Conservation (phyloP, 331 rosid genomes). For the Dryas integrifolia region DNA sequence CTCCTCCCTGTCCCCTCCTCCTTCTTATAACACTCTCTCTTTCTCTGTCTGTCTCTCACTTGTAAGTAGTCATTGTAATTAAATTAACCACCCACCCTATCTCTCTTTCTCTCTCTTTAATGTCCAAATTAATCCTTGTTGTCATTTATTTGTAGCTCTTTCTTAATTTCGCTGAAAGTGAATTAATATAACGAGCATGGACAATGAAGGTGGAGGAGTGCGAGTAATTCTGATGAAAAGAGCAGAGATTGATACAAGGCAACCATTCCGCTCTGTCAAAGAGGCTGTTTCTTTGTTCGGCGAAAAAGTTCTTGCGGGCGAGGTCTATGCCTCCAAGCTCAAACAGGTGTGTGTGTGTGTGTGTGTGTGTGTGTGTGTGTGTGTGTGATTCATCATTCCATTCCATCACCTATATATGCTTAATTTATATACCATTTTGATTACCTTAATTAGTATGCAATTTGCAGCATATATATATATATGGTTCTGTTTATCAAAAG, state of each 20-base stretch:
- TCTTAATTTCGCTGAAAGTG: too few relatives aligned
- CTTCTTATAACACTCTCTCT: constrained; percentile 12
- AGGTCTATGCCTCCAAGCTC: constrained; percentile 58
- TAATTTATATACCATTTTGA: too few relatives aligned
- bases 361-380: too few relatives aligned
- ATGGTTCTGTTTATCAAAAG: too few relatives aligned
- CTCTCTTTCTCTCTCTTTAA: constrained; percentile 14
- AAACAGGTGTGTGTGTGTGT: constrained; percentile 43
- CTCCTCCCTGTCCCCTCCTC: constrained; percentile 16
- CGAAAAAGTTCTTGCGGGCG: constrained; percentile 67
- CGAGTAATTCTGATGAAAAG: constrained; percentile 30
- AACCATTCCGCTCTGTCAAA: constrained; percentile 74
- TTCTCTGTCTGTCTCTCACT: constrained; percentile 13
- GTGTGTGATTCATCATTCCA: too few relatives aligned
- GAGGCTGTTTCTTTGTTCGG: constrained; percentile 89
- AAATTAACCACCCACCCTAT: background rate
- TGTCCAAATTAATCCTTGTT: background rate
- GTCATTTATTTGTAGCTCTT: too few relatives aligned
- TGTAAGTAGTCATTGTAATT: background rate
- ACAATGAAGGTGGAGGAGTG: too few relatives aligned
- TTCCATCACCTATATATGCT: too few relatives aligned
- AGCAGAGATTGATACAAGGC: constrained; percentile 76
- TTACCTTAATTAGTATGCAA: too few relatives aligned
- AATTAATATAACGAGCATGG: too few relatives aligned
- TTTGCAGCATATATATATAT: too few relatives aligned